Base-by-base conservation (phyloP, 768 basidiomycete species). In the Lyophyllum semitale region DNA sequence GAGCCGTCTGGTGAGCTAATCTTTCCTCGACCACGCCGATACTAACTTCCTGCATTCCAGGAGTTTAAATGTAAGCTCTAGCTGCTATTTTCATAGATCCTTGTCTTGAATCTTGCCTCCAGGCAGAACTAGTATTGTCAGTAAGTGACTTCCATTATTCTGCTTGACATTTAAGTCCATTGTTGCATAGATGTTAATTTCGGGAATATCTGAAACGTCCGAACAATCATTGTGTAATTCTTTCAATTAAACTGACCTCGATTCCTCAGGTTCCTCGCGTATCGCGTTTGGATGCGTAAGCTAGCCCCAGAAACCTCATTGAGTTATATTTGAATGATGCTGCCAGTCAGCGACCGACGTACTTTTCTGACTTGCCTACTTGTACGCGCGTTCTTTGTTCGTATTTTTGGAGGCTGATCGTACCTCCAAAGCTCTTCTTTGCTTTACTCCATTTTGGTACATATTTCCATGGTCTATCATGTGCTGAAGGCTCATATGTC, bases 121-220 rank as follows among this genome's bases (percentile, higher is more conserved):
- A 66, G 65, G 61, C 58, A 4, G 71, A 72, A 53, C 54, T 72
- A 18, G 62, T 62, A 6, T 42, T 72, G 25, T 72, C 71, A 20
- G 71, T 71, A 40, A 35, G 57, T 44, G 26, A 26, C 2, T 12
- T 7, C 13, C 18, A 25, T 8, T 23, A 23, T 41, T n/a, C 20
- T 38, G n/a, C 41, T 17, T 23, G 11, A 3, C 44, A 32, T 13
- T 13, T n/a, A 20, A 25, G 44, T 53, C 37, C 18, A n/a, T n/a
- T n/a, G 3, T 11, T 4, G 12, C 27, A n/a, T n/a, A 72, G 71
- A 72, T 72, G 67, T 30, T 66, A 18, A 69, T 72, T 32, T 72
- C 71, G n/a, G 71, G 63, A 25, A 60, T 72, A 20, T 62, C 69
- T 26, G 71, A 71, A 61, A 63, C 64, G 71, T 72, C 47, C 37